Conservation (phyloP, 805 yeast species). For the Cyberlindnera euphorbiae region DNA sequence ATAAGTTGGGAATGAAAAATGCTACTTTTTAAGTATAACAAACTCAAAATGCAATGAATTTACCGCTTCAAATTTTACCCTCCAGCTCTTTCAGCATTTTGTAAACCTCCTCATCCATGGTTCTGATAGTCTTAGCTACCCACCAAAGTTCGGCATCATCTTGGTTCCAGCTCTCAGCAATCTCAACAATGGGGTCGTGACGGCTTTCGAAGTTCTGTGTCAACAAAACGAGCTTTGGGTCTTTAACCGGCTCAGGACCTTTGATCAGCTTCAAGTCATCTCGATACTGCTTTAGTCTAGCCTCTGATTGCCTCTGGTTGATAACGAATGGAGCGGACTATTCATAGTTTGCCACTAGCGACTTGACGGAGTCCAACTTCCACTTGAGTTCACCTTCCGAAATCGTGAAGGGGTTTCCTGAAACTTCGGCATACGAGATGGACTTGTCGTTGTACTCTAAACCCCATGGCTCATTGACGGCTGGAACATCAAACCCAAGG, state of each 20-base stretch:
- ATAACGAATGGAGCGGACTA: conserved; percentile 12
- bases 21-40: neutral
- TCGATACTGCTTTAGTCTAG: conserved; percentile 10
- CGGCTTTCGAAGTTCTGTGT: conserved; percentile 17
- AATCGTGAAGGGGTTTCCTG: conserved; percentile 5
- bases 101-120: conserved; percentile 5
- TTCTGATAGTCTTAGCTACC: conserved; percentile 12
- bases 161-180: conserved; percentile 17
- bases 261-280: conserved; percentile 7
- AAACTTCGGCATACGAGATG: conserved; percentile 9
- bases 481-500: conserved; percentile 12
- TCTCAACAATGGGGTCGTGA: conserved; percentile 22
- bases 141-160: conserved; percentile 20
- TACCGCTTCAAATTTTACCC: too few species aligned
- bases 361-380: conserved; percentile 15
- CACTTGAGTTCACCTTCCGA: conserved; percentile 17
- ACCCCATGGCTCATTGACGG: conserved; percentile 7
- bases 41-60: too few species aligned
- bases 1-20: too few species aligned
- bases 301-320: conserved; percentile 16
- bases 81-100: conserved; percentile 5
- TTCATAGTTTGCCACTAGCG: conserved; percentile 12
- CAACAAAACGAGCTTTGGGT: conserved; percentile 6
- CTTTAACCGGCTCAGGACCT: conserved; percentile 4
- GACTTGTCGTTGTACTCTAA: conserved; percentile 12